Percentiles rank a stretch among this genome's conserved stretches.
These are phyloP conservation scores for Fusarium sp. DNA, from an alignment of 2,329 filamentous ascomycete species.

Conservation along the genomic window DNA sequence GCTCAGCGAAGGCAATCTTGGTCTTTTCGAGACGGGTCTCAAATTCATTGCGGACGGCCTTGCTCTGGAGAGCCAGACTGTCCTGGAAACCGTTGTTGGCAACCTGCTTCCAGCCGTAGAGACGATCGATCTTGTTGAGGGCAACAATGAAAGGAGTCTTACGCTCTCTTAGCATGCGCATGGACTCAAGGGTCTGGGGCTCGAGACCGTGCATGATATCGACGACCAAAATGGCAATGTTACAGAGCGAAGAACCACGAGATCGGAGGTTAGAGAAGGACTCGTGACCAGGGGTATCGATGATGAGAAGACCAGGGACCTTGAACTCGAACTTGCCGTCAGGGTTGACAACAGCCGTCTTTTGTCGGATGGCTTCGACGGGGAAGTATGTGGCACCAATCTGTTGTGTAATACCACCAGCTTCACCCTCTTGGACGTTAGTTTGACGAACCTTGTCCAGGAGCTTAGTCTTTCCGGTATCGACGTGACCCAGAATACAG, in stretches of 20 bases:
- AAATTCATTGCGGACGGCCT: constrained; percentile 95
- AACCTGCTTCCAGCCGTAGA: constrained; percentile 98
- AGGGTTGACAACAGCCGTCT: constrained; percentile 92
- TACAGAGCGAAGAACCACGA: constrained; percentile 96
- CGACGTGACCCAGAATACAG: constrained; percentile 99
- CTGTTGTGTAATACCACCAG: constrained; percentile 99
- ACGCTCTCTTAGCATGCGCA: constrained; percentile 90
- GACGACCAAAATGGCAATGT: constrained; percentile 98
- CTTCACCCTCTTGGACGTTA: constrained; percentile 98
- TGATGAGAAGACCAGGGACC: constrained; percentile 94
- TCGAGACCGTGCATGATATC: constrained; percentile 99
- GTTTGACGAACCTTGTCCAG: constrained; percentile 98
- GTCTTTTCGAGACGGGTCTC: constrained; percentile 88
- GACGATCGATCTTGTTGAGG: constrained; percentile 99
- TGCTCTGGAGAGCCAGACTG: constrained; percentile 88
- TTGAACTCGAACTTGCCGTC: constrained; percentile 95
- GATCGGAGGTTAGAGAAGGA: constrained; percentile 99
- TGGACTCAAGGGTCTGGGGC: constrained; percentile 96
- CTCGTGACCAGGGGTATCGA: constrained; percentile 99
- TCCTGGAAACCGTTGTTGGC: constrained; percentile 99
- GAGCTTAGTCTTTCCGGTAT: constrained; percentile 99
- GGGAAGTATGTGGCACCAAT: constrained; percentile 99
- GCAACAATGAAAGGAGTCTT: constrained; percentile 99
- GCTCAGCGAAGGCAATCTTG: constrained; percentile 93
- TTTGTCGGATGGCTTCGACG: constrained; percentile 89